Evolutionary conservation across 306 rosid species (phyloP), one percentile per base, ranked within the genome.

Genomic region (Medicago arabica): DNA sequence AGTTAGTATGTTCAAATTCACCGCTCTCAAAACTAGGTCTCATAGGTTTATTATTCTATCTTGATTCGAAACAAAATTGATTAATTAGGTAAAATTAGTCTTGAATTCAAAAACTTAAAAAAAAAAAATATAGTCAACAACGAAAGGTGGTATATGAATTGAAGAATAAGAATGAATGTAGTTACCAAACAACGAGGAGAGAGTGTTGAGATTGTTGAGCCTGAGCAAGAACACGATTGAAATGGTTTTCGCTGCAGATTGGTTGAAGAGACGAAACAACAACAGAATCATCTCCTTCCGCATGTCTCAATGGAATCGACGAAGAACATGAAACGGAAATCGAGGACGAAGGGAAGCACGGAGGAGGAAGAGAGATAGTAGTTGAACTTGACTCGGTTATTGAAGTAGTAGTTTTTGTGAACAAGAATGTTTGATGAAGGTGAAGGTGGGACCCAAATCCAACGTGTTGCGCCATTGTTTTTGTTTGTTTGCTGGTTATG

Each of bases 161-260:
- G 31, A 28, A 28, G 31, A 28, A 28, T 1, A 28, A 28, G 31
- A 28, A 28, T 0, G 31, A 28, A 28, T 3, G 31, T 28, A 28
- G 31, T 28, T 28, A 78, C 82, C 82, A 78, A 70, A 78, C 77
- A 44, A 78, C 6, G 10, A 78, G 11, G 23, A 78, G 9, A 9
- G 46, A 3, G 4, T 78, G n/a, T 2, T 60, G 18, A 31, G 8
- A 51, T 7, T 13, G 59, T 1, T 77, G 81, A 59, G 76, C 55
- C 8, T 49, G 21, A 1, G 43, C 34, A n/a, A 78, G 23, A 6
- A 78, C 58, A 1, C 38, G 58, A 61, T 78, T 66, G 65, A 78
- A 78, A 64, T 78, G 57, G 2, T 36, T 38, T 13, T 78, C 82
- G 18, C 58, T 40, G 4, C 44, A 50, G 17, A 78, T 16, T 7